Evolutionary conservation across 2,329 filamentous ascomycete species (phyloP).

Genomic region (Catunica adiposa): DNA sequence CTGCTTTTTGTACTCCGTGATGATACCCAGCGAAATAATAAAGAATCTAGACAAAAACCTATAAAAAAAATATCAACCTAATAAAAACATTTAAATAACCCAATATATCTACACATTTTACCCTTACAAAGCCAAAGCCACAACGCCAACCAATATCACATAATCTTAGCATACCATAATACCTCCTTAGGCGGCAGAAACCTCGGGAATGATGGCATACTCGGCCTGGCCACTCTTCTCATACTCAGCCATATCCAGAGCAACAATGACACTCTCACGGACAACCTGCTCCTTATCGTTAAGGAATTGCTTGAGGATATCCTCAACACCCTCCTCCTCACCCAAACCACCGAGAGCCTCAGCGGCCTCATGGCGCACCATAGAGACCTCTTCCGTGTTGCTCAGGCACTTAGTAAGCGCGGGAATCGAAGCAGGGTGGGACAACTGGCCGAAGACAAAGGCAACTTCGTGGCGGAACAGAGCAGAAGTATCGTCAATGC

Average conservation of each 20-base stretch:
- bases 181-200: conserved; percentile 23
- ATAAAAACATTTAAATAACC: conserved; percentile 4
- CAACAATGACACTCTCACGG: conserved; percentile 84
- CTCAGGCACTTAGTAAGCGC: conserved; percentile 65
- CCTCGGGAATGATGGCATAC: conserved; percentile 76
- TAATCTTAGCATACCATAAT: not conserved
- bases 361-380: conserved; percentile 95
- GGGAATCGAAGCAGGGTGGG: conserved; percentile 91
- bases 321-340: conserved; percentile 84
- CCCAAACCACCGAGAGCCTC: conserved; percentile 90
- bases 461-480: conserved; percentile 96
- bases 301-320: conserved; percentile 64
- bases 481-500: conserved; percentile 70
- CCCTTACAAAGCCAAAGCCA: not conserved
- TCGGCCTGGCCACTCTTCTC: conserved; percentile 78
- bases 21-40: conserved; percentile 15
- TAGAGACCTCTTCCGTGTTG: conserved; percentile 68
- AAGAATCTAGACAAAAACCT: conserved; percentile 13
- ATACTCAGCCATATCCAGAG: conserved; percentile 94
- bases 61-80: conserved; percentile 11
- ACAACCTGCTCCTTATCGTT: conserved; percentile 87
- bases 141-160: not conserved
- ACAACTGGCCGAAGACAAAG: conserved; percentile 93
- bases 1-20: conserved; percentile 13
- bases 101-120: not conserved